phyloP scores from a whole-genome alignment of 2,329 filamentous ascomycete genomes.

The Colletotrichum eleusines region DNA sequence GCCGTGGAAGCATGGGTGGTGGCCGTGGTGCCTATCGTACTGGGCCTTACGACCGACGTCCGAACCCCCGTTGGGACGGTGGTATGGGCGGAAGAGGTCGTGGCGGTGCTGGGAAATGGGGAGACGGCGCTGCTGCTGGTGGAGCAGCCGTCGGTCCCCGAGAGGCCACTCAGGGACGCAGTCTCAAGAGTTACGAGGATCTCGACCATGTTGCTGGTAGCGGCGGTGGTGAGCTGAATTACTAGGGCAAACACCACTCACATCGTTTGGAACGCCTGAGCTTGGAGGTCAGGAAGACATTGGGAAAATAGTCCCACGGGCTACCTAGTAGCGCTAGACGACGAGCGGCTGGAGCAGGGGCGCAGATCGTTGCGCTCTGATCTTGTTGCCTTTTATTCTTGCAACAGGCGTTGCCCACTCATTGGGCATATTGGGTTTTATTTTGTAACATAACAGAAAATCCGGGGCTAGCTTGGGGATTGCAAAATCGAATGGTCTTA shows the following conservation, averaged over 20 bases:
- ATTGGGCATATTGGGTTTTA: conserved; percentile 26
- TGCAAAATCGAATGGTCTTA: conserved; percentile 11
- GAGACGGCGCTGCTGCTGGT: conserved; percentile 77
- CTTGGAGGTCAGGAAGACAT: conserved; percentile 5
- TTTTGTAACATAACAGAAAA: conserved; percentile 39
- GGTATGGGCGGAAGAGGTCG: conserved; percentile 64
- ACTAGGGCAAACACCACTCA: conserved; percentile 62
- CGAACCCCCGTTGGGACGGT: conserved; percentile 65
- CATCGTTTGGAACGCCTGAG: conserved; percentile 19
- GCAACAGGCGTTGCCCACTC: conserved; percentile 22
- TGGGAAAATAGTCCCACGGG: conserved; percentile 1
- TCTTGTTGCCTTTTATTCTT: conserved; percentile 1
- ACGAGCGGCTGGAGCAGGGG: conserved; percentile 6
- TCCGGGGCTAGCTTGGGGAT: conserved; percentile 27
- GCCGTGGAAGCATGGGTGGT: conserved; percentile 71
- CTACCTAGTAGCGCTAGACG: neutral
- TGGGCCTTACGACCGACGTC: conserved; percentile 81
- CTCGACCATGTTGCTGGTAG: conserved; percentile 85
- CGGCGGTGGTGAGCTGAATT: conserved; percentile 89
- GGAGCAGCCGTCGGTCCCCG: conserved; percentile 84
- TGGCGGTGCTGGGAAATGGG: conserved; percentile 71
- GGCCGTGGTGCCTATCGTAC: conserved; percentile 68
- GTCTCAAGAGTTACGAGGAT: conserved; percentile 97
- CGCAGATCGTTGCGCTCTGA: neutral
- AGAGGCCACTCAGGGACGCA: conserved; percentile 92